phyloP scores from a whole-genome alignment of 169 alveolate species.

The Babesia ovata region DNA sequence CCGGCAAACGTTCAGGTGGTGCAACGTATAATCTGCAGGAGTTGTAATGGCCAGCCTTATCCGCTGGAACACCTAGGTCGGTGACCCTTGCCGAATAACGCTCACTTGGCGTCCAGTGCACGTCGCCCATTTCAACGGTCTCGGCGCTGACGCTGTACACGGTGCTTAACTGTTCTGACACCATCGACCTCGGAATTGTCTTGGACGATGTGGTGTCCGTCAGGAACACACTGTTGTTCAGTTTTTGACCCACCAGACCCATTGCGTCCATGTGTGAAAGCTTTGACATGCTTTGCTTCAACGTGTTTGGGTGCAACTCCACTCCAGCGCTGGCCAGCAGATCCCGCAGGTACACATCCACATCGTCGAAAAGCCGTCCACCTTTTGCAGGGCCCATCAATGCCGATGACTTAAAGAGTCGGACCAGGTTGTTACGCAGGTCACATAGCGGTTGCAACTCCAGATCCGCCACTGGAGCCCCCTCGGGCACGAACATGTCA shows the following conservation, averaged over 20 bases:
- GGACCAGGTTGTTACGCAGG: neutral
- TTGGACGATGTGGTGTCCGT: neutral
- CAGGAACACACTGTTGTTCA: conserved; percentile 23
- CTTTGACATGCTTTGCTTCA: conserved; percentile 36
- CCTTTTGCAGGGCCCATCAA: neutral
- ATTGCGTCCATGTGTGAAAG: conserved; percentile 19
- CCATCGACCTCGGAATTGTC: conserved; percentile 21
- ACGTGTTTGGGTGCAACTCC: conserved; percentile 5
- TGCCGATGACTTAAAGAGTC: conserved; percentile 9
- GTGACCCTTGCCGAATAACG: neutral
- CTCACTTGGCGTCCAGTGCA: conserved; percentile 29
- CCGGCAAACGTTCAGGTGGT: conserved; percentile 58
- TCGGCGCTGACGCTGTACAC: conserved; percentile 21
- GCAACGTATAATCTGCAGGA: conserved; percentile 25
- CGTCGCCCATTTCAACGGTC: conserved; percentile 15
- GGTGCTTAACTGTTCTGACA: conserved; percentile 18
- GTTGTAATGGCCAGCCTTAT: conserved; percentile 19
- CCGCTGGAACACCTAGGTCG: conserved; percentile 40
- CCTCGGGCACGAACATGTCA: conserved; percentile 11
- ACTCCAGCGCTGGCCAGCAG: neutral
- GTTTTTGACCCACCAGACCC: neutral
- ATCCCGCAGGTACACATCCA: conserved; percentile 28
- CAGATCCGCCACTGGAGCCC: neutral
- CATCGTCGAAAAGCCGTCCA: conserved; percentile 17
- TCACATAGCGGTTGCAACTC: conserved; percentile 15